Conservation (phyloP, 768 basidiomycete species). For the Kwoniella dendrophila region DNA sequence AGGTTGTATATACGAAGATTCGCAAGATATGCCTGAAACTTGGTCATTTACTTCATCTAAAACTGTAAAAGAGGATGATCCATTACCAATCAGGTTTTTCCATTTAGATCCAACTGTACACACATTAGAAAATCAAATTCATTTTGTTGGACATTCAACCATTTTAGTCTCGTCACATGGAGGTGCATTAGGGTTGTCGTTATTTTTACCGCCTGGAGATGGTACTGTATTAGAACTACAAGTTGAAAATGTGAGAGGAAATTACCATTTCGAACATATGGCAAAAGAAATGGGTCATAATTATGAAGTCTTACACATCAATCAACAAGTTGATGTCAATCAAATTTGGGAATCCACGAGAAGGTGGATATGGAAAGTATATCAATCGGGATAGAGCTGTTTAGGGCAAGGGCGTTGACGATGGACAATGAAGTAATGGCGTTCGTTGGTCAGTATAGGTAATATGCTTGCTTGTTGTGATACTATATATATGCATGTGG, state of each 20-base stretch:
- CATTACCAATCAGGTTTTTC: slow-evolving; percentile 42
- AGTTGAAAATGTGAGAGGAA: slow-evolving; percentile 30
- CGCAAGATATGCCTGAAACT: slow-evolving; percentile 37
- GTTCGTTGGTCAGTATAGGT: not conserved
- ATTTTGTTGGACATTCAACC: slow-evolving; percentile 48
- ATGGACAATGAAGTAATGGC: too few species aligned
- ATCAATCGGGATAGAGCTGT: not conserved
- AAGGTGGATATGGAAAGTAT: slow-evolving; percentile 19
- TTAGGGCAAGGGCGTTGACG: not conserved
- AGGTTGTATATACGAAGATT: slow-evolving; percentile 40
- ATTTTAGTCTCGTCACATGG: slow-evolving; percentile 49
- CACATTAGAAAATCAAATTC: slow-evolving; percentile 50
- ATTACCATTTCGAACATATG: slow-evolving; percentile 52
- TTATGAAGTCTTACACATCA: slow-evolving; percentile 37
- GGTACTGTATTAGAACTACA: slow-evolving; percentile 45
- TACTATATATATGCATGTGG: slow-evolving; percentile 6
- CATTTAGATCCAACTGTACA: slow-evolving; percentile 50
- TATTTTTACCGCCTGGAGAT: slow-evolving; percentile 48
- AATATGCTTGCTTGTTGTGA: slow-evolving; percentile 1
- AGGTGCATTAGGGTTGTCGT: slow-evolving; percentile 46
- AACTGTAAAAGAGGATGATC: not conserved
- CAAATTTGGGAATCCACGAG: slow-evolving; percentile 36
- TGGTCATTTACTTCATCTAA: slow-evolving; percentile 28
- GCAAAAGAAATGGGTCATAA: slow-evolving; percentile 42
- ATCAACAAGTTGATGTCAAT: slow-evolving; percentile 41